Percentiles rank a stretch among this genome's conserved stretches.
Evolutionary conservation across 1,284 basidiomycete genomes (phyloP).

Genomic region (Inonotus hispidus): DNA sequence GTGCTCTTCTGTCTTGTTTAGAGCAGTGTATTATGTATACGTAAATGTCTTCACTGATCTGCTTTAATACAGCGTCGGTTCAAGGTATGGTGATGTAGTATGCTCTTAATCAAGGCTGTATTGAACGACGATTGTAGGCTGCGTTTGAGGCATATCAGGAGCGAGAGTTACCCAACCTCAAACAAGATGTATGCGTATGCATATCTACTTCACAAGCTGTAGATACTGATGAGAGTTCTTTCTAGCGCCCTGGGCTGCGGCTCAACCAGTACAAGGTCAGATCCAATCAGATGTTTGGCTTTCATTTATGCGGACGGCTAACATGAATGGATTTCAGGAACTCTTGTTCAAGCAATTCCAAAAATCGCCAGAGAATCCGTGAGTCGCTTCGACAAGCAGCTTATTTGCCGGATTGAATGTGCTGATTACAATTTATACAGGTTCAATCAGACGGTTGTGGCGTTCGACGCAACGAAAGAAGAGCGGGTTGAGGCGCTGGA

Average conservation of each 20-base stretch:
- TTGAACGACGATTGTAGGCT: slow-evolving; percentile 40
- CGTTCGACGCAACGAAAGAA: slow-evolving; percentile 81
- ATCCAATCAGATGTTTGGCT: slow-evolving; percentile 4
- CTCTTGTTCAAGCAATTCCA: slow-evolving; percentile 79
- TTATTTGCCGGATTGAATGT: neutral
- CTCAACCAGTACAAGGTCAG: slow-evolving; percentile 79
- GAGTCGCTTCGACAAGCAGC: slow-evolving; percentile 27
- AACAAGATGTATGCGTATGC: slow-evolving; percentile 55
- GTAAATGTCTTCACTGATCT: slow-evolving; percentile 13
- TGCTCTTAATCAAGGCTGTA: neutral
- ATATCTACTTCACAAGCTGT: slow-evolving; percentile 10
- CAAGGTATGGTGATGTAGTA: slow-evolving; percentile 46
- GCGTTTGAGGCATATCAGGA: slow-evolving; percentile 93
- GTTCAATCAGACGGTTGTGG: slow-evolving; percentile 75
- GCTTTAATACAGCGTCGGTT: slow-evolving; percentile 59
- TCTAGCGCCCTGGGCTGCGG: slow-evolving; percentile 74
- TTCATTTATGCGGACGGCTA: slow-evolving; percentile 17
- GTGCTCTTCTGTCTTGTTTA: slow-evolving; percentile 25
- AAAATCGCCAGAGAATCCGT: slow-evolving; percentile 88
- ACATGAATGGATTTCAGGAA: slow-evolving; percentile 41
- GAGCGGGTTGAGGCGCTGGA: slow-evolving; percentile 72
- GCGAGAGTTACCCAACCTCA: slow-evolving; percentile 74
- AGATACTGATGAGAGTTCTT: slow-evolving; percentile 16
- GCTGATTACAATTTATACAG: slow-evolving; percentile 33
- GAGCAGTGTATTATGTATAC: slow-evolving; percentile 3